A percentile compares a stretch with the other conserved stretches of the same genome.
Evolutionary conservation across 83 land plant species (phyloP).

Genomic region (Isoetes engelmannii): DNA sequence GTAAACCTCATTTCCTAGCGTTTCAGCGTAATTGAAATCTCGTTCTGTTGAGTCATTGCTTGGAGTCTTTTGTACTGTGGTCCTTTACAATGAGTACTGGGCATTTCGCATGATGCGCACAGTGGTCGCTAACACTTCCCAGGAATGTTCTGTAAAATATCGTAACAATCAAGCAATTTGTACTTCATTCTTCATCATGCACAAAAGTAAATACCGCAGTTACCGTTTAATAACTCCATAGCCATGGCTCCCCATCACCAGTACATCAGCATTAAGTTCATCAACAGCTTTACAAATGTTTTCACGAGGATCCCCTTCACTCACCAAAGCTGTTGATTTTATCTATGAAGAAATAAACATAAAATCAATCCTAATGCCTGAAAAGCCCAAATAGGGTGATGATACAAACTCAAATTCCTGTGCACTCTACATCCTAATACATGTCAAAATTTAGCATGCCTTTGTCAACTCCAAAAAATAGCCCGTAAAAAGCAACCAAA

Average conservation of each 20-base stretch:
- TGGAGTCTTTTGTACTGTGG: not conserved
- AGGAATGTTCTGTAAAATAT: not conserved
- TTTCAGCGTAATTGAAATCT: no score
- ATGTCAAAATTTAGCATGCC: no score
- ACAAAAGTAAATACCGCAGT: not conserved
- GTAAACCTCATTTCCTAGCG: no score
- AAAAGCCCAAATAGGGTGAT: no score
- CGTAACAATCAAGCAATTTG: no score
- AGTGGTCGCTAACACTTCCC: constrained; percentile 8
- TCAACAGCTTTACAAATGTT: constrained; percentile 46
- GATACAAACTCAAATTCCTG: no score
- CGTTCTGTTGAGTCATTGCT: no score
- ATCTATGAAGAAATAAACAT: constrained; percentile 15
- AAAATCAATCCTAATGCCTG: no score
- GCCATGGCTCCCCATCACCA: constrained; percentile 61
- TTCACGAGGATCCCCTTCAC: constrained; percentile 53
- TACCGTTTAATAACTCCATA: constrained; percentile 54
- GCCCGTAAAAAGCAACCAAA: no score
- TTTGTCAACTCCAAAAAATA: no score
- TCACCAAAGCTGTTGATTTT: constrained; percentile 25
- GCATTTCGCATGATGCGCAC: constrained; percentile 10
- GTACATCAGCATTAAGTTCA: constrained; percentile 39
- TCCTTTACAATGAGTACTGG: constrained; percentile 9
- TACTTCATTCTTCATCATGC: no score
- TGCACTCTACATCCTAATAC: no score